Percentiles rank a stretch among this genome's conserved stretches.
Conservation (phyloP, 768 basidiomycete genomes). For the Termitomyces sp. region DNA sequence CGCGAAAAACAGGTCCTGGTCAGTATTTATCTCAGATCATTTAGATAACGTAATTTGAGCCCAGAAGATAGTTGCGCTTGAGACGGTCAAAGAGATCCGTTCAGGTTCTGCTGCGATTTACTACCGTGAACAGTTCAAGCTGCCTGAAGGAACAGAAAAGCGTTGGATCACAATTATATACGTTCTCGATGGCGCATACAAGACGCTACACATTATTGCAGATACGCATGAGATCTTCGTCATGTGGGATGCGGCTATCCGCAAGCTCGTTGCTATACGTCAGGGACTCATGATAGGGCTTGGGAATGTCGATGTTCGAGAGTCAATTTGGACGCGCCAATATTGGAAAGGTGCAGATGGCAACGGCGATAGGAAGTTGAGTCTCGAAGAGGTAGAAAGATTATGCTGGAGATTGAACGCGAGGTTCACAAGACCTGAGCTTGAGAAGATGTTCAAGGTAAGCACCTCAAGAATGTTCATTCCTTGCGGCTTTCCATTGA, state of each 20-base stretch:
- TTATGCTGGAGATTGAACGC: slow-evolving; percentile 71
- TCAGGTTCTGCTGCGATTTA: slow-evolving; percentile 64
- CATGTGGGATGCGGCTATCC: slow-evolving; percentile 57
- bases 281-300: slow-evolving; percentile 67
- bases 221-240: slow-evolving; percentile 41
- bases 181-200: slow-evolving; percentile 70
- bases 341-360: slow-evolving; percentile 77
- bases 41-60: not conserved
- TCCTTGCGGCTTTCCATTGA: not conserved
- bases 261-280: slow-evolving; percentile 57
- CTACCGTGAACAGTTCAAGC: slow-evolving; percentile 66
- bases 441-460: slow-evolving; percentile 58
- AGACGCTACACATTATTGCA: slow-evolving; percentile 82
- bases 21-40: slow-evolving; percentile 21
- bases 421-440: slow-evolving; percentile 45
- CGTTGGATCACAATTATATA: slow-evolving; percentile 89
- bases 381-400: slow-evolving; percentile 67
- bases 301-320: slow-evolving; percentile 56
- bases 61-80: slow-evolving; percentile 62
- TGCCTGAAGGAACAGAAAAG: slow-evolving; percentile 54
- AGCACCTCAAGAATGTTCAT: not conserved
- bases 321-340: slow-evolving; percentile 73
- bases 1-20: slow-evolving; percentile 57
- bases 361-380: slow-evolving; percentile 53
- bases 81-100: slow-evolving; percentile 83